A percentile compares a stretch with the other conserved stretches of the same genome.
phyloP scores from a whole-genome alignment of 164 flowering plant species.

The Stephania japonica region DNA sequence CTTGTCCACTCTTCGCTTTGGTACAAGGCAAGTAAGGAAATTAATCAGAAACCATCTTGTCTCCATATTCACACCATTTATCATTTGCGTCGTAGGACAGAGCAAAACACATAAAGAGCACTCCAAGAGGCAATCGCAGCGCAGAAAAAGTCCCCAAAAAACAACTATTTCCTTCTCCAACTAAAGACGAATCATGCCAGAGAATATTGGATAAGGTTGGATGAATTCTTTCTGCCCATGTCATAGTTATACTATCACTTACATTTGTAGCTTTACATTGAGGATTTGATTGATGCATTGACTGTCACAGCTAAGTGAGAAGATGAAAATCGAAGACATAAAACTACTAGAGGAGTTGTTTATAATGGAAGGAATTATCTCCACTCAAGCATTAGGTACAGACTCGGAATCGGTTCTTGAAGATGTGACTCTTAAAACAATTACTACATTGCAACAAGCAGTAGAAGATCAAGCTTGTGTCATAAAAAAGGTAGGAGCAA shows the following conservation, averaged over 20 bases:
- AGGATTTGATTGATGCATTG: background rate
- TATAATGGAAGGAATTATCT: constrained; percentile 45
- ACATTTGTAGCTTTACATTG: background rate
- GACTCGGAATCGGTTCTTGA: constrained; percentile 40
- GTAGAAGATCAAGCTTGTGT: constrained; percentile 39
- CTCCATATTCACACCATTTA: background rate
- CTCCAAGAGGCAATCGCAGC: constrained; percentile 21
- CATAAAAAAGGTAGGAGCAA: constrained; percentile 40
- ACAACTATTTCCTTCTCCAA: constrained; percentile 17
- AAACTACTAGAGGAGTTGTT: constrained; percentile 58
- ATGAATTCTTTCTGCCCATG: background rate
- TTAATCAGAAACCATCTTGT: background rate
- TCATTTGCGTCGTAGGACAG: constrained; percentile 26
- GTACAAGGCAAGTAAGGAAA: constrained; percentile 48
- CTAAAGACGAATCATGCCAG: constrained; percentile 35
- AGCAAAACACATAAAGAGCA: constrained; percentile 73
- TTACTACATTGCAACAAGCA: constrained; percentile 39
- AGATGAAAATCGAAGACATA: constrained; percentile 45
- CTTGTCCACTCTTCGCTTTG: constrained; percentile 85
- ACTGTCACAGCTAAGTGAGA: constrained; percentile 43
- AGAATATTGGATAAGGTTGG: constrained; percentile 55
- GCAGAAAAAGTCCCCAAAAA: constrained; percentile 33
- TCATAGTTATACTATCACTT: background rate
- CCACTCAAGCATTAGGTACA: constrained; percentile 35
- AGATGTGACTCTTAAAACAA: constrained; percentile 38